Evolutionary conservation across 257 asterid genomes (phyloP).

Genomic region (Lavandula angustifolia): DNA sequence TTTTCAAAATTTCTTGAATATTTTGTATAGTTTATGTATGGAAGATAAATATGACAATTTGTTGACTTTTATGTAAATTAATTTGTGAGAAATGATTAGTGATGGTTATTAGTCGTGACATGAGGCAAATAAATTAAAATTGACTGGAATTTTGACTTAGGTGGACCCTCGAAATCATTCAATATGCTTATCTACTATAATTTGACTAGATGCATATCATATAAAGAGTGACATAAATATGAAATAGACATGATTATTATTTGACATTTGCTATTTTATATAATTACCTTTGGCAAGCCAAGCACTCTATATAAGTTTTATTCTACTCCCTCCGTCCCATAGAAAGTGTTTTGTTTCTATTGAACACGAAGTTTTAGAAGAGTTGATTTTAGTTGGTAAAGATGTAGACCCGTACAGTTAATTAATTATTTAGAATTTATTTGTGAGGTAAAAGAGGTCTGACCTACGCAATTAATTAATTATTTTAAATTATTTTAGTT

Average conservation of each 20-base stretch:
- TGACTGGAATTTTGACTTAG: conserved; percentile 29
- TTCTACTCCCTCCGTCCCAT: too few relatives aligned
- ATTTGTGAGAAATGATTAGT: neutral
- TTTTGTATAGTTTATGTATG: too few relatives aligned
- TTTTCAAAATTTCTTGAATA: too few relatives aligned
- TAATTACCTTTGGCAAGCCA: neutral
- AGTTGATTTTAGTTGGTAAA: too few relatives aligned
- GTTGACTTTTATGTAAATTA: conserved; percentile 5
- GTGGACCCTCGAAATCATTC: conserved; percentile 38
- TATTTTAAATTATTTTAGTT: too few relatives aligned
- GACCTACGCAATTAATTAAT: too few relatives aligned
- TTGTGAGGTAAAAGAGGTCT: too few relatives aligned
- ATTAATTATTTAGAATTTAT: too few relatives aligned
- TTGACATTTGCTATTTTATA: conserved; percentile 25
- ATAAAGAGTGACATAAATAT: conserved; percentile 26
- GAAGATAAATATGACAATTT: neutral
- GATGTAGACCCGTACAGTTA: too few relatives aligned
- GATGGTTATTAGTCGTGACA: neutral
- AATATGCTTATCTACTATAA: conserved; percentile 8
- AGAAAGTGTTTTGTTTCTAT: too few relatives aligned
- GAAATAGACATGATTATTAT: conserved; percentile 32
- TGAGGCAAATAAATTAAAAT: neutral
- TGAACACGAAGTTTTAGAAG: too few relatives aligned
- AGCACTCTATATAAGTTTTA: too few relatives aligned
- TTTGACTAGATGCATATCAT: conserved; percentile 35